phyloP scores from a whole-genome alignment of 1,284 basidiomycete genomes.

The Melampsora americana region DNA sequence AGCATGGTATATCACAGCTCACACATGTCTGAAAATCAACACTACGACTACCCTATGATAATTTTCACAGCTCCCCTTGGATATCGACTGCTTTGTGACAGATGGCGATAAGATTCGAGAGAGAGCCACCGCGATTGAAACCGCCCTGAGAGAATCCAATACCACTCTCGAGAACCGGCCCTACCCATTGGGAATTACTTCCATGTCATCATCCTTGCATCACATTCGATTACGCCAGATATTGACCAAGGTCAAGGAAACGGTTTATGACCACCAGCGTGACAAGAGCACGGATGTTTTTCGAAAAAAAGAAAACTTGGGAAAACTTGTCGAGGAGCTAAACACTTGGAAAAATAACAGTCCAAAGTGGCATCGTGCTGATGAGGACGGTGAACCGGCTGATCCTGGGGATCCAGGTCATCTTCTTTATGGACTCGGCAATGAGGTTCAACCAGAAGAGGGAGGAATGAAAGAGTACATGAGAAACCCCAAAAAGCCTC shows the following conservation, averaged over 20 bases:
- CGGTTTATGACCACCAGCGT: constrained; percentile 14
- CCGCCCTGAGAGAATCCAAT: constrained; percentile 13
- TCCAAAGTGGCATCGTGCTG: not conserved
- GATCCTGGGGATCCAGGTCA: not conserved
- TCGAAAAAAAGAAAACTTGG: constrained; percentile 2
- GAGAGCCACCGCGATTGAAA: constrained; percentile 14
- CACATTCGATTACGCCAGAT: constrained; percentile 28
- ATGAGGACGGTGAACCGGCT: not conserved
- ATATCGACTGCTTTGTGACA: constrained; percentile 39
- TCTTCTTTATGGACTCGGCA: not conserved
- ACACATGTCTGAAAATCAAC: not conserved
- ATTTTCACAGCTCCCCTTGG: constrained; percentile 31
- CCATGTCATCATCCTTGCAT: constrained; percentile 32
- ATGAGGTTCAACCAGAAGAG: too few relatives aligned
- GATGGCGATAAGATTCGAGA: constrained; percentile 22
- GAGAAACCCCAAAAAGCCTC: not conserved
- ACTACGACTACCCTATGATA: not conserved
- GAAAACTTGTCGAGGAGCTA: constrained; percentile 15
- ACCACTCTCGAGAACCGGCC: constrained; percentile 22
- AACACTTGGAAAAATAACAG: constrained; percentile 14
- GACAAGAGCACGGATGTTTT: not conserved
- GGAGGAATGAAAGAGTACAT: not conserved
- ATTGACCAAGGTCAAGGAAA: constrained; percentile 34
- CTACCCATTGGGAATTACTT: constrained; percentile 26
- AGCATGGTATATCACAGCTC: not conserved